Evolutionary conservation across 2,329 filamentous ascomycete genomes (phyloP).

Genomic region (Ophiostoma australiae): DNA sequence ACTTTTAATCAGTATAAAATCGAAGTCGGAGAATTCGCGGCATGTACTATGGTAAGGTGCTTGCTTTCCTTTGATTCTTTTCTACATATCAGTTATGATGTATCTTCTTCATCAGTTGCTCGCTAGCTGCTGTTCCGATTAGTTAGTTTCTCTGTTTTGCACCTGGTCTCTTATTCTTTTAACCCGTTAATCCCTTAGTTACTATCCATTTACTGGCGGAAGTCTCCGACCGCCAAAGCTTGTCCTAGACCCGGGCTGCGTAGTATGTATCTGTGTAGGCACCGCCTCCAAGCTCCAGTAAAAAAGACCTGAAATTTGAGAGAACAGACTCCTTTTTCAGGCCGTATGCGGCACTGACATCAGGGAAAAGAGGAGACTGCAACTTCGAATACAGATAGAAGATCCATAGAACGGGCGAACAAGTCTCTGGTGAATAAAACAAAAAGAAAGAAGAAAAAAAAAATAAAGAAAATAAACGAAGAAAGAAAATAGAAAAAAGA

Average conservation of each 20-base stretch:
- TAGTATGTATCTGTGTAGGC: background rate
- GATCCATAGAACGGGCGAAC: background rate
- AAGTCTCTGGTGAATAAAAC: background rate
- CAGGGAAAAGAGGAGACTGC: background rate
- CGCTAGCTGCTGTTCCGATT: background rate
- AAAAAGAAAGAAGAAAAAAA: background rate
- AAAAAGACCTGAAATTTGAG: background rate
- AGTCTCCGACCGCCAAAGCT: constrained; percentile 4
- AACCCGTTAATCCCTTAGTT: background rate
- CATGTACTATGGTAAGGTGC: background rate
- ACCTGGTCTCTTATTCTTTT: background rate
- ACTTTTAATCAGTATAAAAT: background rate
- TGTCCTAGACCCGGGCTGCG: constrained; percentile 1
- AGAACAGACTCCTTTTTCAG: background rate
- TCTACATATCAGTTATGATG: background rate
- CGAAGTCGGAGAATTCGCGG: background rate
- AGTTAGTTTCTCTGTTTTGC: background rate
- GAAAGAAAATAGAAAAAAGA: constrained; percentile 9
- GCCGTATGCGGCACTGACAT: background rate
- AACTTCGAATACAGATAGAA: background rate
- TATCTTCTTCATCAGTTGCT: background rate
- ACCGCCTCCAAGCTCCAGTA: background rate
- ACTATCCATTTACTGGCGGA: background rate
- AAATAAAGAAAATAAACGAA: background rate
- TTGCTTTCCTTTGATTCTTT: background rate